These are phyloP conservation scores for Suillus brevipes DNA, from an alignment of 768 basidiomycete species.

Conservation along the genomic window DNA sequence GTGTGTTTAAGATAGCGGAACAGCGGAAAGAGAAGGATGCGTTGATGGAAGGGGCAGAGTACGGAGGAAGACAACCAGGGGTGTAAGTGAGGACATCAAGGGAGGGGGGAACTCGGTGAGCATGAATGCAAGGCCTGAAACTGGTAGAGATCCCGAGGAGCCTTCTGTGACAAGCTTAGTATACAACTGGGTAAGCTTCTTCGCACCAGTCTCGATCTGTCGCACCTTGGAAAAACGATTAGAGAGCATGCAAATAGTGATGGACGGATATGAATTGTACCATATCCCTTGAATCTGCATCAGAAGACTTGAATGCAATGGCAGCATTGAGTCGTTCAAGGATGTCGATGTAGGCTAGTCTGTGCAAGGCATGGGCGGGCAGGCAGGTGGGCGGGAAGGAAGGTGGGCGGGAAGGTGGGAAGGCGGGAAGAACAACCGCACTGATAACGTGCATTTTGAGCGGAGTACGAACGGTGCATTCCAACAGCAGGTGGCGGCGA, in stretches of 20 bases:
- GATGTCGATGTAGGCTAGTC: conserved; percentile 66
- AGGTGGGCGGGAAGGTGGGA: no score
- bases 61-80: conserved; percentile 69
- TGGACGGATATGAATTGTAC: conserved; percentile 30
- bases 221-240: conserved; percentile 45
- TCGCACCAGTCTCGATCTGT: conserved; percentile 78
- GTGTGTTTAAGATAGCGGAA: conserved; percentile 56
- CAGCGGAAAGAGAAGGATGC: conserved; percentile 81
- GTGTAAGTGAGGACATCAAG: conserved; percentile 53
- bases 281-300: conserved; percentile 54
- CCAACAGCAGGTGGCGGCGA: no score
- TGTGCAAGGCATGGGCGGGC: no score
- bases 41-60: conserved; percentile 74
- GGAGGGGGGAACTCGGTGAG: conserved; percentile 55
- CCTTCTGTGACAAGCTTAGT: conserved; percentile 89
- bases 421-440: no score
- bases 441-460: no score
- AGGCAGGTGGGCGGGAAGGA: no score
- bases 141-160: conserved; percentile 69
- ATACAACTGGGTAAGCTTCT: conserved; percentile 78
- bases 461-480: no score
- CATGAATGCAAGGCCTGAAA: conserved; percentile 56
- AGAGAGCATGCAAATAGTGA: neutral
- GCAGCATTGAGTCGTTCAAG: conserved; percentile 76
- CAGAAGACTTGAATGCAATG: conserved; percentile 72